Conservation (phyloP, 2,329 filamentous ascomycete genomes). For the Colletotrichum acutatum region DNA sequence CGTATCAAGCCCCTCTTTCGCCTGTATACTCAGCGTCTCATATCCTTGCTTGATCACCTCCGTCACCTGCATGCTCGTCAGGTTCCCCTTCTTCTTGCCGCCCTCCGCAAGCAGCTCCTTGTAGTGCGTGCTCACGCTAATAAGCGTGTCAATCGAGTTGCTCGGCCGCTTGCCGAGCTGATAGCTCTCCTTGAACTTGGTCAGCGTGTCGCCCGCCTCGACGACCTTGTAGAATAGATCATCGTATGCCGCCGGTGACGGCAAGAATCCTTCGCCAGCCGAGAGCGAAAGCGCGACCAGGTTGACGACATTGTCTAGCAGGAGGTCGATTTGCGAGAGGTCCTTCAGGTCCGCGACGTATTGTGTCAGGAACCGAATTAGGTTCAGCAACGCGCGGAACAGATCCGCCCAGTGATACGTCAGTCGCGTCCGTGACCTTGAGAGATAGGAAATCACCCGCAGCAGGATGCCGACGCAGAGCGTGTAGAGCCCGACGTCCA, state of each 20-base stretch:
- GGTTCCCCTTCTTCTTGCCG: conserved; percentile 64
- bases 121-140: conserved; percentile 88
- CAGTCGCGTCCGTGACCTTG: conserved; percentile 82
- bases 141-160: conserved; percentile 84
- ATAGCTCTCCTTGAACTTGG: conserved; percentile 85
- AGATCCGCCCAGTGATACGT: conserved; percentile 95
- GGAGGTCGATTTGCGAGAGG: conserved; percentile 74
- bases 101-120: conserved; percentile 79
- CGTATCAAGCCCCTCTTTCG: conserved; percentile 84
- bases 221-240: conserved; percentile 99
- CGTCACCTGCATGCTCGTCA: conserved; percentile 86
- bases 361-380: conserved; percentile 89
- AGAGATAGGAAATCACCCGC: conserved; percentile 85
- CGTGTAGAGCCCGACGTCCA: conserved; percentile 88
- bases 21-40: conserved; percentile 91
- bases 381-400: conserved; percentile 87
- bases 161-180: conserved; percentile 65
- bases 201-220: conserved; percentile 85
- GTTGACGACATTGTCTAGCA: conserved; percentile 84
- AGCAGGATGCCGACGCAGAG: conserved; percentile 85
- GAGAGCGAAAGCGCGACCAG: conserved; percentile 86
- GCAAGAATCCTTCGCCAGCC: conserved; percentile 89
- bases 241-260: conserved; percentile 88
- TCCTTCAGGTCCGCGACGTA: conserved; percentile 83
- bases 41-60: conserved; percentile 97